Conservation (phyloP, 2,329 filamentous ascomycete genomes). For the Fusarium sp. region DNA sequence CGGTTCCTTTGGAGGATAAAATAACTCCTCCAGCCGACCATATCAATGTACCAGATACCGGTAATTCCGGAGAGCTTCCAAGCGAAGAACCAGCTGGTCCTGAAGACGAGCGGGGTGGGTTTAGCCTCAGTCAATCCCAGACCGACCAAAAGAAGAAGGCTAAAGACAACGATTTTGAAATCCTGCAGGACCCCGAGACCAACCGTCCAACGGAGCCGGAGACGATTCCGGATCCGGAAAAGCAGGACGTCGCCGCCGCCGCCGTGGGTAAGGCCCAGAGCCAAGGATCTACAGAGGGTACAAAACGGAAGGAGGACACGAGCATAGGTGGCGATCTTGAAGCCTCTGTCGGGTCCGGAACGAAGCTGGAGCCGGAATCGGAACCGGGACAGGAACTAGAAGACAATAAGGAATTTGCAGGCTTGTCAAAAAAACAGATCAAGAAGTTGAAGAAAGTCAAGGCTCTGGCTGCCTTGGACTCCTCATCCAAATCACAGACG, state of each 20-base stretch:
- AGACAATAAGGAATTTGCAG: constrained; percentile 38
- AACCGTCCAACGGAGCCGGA: constrained; percentile 37
- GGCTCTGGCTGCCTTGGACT: constrained; percentile 31
- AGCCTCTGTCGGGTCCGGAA: constrained; percentile 27
- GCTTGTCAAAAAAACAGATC: constrained; percentile 42
- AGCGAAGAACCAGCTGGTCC: constrained; percentile 41
- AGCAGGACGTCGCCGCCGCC: constrained; percentile 38
- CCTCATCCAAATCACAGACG: constrained; percentile 27
- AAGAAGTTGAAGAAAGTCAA: constrained; percentile 40
- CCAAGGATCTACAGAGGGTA: constrained; percentile 29
- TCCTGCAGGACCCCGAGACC: constrained; percentile 44
- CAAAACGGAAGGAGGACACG: constrained; percentile 28
- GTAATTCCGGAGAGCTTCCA: constrained; percentile 32
- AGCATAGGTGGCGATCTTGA: constrained; percentile 27
- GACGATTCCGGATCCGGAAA: constrained; percentile 40
- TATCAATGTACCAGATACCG: constrained; percentile 29
- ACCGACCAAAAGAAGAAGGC: constrained; percentile 49
- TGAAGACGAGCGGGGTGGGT: constrained; percentile 46
- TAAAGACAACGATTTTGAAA: constrained; percentile 46
- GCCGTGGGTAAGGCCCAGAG: constrained; percentile 37
- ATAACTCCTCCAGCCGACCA: constrained; percentile 13
- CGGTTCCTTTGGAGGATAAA: constrained; percentile 6
- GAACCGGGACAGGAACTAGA: constrained; percentile 33
- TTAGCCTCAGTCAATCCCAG: constrained; percentile 43
- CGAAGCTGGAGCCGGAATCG: constrained; percentile 28